A percentile compares a stretch with the other conserved stretches of the same genome.
Conservation (phyloP, 192 early-diverging fungal species). For the Coemansia sp. region DNA sequence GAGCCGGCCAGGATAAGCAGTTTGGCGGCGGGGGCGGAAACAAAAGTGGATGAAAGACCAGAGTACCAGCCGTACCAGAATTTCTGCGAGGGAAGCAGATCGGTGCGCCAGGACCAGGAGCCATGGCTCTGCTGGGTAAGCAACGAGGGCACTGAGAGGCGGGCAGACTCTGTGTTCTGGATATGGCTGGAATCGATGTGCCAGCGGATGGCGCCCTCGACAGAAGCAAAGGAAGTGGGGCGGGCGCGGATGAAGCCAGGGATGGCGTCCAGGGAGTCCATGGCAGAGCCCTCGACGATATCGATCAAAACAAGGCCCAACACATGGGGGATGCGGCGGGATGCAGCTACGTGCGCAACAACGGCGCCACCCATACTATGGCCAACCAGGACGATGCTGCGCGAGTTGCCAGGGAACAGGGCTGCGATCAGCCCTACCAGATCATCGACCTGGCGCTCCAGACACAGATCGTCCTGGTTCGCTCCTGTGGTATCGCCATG, state of each 20-base stretch:
- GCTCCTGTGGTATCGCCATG: slow-evolving; percentile 60
- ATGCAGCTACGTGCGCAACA: slow-evolving; percentile 62
- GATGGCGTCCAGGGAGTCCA: slow-evolving; percentile 50
- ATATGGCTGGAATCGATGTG: slow-evolving; percentile 63
- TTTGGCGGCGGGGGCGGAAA: slow-evolving; percentile 61
- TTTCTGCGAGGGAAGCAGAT: slow-evolving; percentile 60
- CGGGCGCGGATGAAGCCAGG: slow-evolving; percentile 40
- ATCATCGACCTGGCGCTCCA: slow-evolving; percentile 63
- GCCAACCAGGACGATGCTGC: slow-evolving; percentile 70
- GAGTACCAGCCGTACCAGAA: slow-evolving; percentile 68
- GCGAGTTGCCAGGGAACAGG: slow-evolving; percentile 39
- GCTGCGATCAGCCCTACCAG: slow-evolving; percentile 51
- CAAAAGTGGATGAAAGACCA: slow-evolving; percentile 70
- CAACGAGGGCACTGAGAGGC: slow-evolving; percentile 71
- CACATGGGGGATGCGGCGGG: slow-evolving; percentile 52
- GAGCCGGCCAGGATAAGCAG: slow-evolving; percentile 71
- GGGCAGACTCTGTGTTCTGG: slow-evolving; percentile 65
- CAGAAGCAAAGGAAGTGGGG: slow-evolving; percentile 26
- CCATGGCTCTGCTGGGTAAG: slow-evolving; percentile 45
- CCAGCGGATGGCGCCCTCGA: slow-evolving; percentile 47
- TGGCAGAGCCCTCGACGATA: slow-evolving; percentile 73
- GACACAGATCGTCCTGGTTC: slow-evolving; percentile 57
- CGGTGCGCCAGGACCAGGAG: slow-evolving; percentile 61
- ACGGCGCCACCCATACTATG: slow-evolving; percentile 86
- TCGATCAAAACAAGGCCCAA: slow-evolving; percentile 71